Evolutionary conservation across 2,329 filamentous ascomycete species (phyloP), one percentile per base, ranked within the genome.

Genomic region (Cladophialophora bantiana): DNA sequence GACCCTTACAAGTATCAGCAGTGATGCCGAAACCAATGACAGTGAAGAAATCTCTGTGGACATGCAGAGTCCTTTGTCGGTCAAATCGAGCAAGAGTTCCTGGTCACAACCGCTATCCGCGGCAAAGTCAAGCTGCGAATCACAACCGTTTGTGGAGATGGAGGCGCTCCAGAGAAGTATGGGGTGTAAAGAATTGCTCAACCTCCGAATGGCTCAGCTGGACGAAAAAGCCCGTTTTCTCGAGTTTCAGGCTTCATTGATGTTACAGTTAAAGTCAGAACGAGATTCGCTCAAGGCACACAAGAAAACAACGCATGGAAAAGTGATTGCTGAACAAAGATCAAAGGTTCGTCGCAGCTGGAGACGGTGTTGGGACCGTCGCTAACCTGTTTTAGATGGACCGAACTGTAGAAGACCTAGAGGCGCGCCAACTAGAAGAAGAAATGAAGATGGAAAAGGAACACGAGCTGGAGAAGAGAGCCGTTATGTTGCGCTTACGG

Each of bases 371-470:
- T 20, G 15, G 61, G 2, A 31, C 12, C 35, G 32, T 45, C 18
- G 55, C 69, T 69, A 53, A 67, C 61, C 42, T 36, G 15, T 35
- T 58, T 7, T 66, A 83, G 80, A 81, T 81, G 59, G 72, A 73
- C 7, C 70, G 70, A 56, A 75, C 75, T 53, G 74, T 77, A 34
- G 66, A 73, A 55, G 74, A 76, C 9, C 75, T 82, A 34, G 80
- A 83, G 73, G 79, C 80, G 62, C 75, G 79, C 12, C 81, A 83
- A 62, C 75, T 82, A 0, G 75, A 78, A 3, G 75, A 79, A 0
- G 81, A 83, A 71, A 77, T 82, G 55, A 78, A 82, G 48, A 78
- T 82, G 64, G 74, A 77, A 40, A 77, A 79, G 26, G 81, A 83
- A 35, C 80, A 82, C 56, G 77, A 82, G 50, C 74, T 76, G 7